A percentile compares a stretch with the other conserved stretches of the same genome.
Evolutionary conservation across 148 eudicot genomes (phyloP).

Genomic region (Salicornia ramosissima): DNA sequence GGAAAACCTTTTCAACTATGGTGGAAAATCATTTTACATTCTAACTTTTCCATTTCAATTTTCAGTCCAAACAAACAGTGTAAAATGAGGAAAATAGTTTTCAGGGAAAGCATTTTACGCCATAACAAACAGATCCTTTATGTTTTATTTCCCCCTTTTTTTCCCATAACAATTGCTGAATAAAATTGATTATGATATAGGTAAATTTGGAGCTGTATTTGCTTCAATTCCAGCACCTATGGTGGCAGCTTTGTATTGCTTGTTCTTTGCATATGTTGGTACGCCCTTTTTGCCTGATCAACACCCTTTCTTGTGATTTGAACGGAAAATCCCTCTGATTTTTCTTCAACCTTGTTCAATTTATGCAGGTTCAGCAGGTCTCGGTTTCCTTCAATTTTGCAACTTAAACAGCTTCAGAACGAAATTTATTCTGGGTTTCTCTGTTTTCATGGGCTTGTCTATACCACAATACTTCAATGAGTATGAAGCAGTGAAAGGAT

Average conservation of each 20-base stretch:
- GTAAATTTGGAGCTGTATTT: conserved; percentile 90
- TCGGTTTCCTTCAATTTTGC: conserved; percentile 81
- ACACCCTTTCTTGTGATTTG: not conserved
- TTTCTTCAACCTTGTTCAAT: not conserved
- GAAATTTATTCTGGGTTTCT: conserved; percentile 75
- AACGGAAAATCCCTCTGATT: not conserved
- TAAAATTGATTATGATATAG: conserved; percentile 9
- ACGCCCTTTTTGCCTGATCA: conserved; percentile 19
- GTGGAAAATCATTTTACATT: no score
- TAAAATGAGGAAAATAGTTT: no score
- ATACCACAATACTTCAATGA: conserved; percentile 89
- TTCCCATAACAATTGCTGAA: not conserved
- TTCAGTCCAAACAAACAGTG: no score
- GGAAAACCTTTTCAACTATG: no score
- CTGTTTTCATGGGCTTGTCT: conserved; percentile 79
- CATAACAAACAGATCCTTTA: no score
- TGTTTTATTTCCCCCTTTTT: not conserved
- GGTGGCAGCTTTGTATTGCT: conserved; percentile 80
- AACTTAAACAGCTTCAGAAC: conserved; percentile 82
- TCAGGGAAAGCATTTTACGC: no score
- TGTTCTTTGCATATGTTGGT: conserved; percentile 95
- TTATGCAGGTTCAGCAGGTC: conserved; percentile 72
- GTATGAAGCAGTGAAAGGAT: conserved; percentile 44
- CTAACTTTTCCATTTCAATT: no score
- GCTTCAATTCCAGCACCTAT: conserved; percentile 91